Conservation (phyloP, 2,329 filamentous ascomycete species). For the Botryotinia calthae region DNA sequence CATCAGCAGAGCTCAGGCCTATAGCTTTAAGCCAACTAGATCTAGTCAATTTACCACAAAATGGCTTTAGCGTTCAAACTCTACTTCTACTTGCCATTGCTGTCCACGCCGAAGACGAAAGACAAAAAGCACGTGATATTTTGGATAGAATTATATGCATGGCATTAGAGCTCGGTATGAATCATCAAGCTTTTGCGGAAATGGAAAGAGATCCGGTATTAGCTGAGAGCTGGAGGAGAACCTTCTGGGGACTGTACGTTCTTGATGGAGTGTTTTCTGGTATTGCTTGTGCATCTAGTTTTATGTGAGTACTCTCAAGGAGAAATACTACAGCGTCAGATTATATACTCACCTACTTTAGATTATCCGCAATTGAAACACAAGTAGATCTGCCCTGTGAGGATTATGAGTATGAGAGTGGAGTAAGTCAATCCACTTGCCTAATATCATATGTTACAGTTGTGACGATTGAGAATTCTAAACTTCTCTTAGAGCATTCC, state of each 20-base stretch:
- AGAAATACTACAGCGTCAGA: not conserved
- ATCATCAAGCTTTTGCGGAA: constrained; percentile 53
- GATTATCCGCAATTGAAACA: constrained; percentile 35
- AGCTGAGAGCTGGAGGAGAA: constrained; percentile 44
- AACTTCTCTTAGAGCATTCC: constrained; percentile 39
- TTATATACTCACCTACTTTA: constrained; percentile 14
- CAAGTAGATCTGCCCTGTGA: constrained; percentile 44
- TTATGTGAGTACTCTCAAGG: constrained; percentile 26
- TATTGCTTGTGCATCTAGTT: constrained; percentile 28
- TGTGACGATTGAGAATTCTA: constrained; percentile 12
- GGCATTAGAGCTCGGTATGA: constrained; percentile 60
- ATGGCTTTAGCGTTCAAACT: constrained; percentile 41
- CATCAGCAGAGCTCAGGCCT: constrained; percentile 39
- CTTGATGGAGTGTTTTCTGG: constrained; percentile 32
- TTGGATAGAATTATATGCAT: constrained; percentile 53
- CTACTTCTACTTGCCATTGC: constrained; percentile 42
- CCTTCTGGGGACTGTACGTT: constrained; percentile 44
- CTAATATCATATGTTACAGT: constrained; percentile 11
- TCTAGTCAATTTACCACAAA: constrained; percentile 34
- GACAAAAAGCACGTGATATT: constrained; percentile 32
- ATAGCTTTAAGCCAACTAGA: constrained; percentile 30
- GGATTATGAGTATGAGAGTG: constrained; percentile 43
- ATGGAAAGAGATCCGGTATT: constrained; percentile 40
- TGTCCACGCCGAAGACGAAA: constrained; percentile 40
- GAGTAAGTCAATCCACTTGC: constrained; percentile 35